These are phyloP conservation scores for Hirsutella thompsonii DNA, from an alignment of 2,329 filamentous ascomycete genomes.

Conservation along the genomic window DNA sequence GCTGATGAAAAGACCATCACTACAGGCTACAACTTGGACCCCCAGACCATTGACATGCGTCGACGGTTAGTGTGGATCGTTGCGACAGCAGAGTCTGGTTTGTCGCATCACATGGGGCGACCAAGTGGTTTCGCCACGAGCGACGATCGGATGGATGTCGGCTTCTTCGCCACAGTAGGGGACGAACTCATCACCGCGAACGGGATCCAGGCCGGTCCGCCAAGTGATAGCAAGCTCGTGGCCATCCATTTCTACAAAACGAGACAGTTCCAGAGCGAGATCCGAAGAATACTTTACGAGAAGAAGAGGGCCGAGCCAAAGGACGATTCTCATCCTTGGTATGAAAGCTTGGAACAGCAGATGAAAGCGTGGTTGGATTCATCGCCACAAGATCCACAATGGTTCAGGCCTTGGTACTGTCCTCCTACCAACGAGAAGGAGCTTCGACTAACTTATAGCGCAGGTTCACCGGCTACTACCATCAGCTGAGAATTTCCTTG, in stretches of 20 bases:
- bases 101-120: slow-evolving; percentile 78
- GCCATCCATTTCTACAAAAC: slow-evolving; percentile 92
- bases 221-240: slow-evolving; percentile 72
- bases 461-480: slow-evolving; percentile 58
- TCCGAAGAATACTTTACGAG: slow-evolving; percentile 74
- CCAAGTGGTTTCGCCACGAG: slow-evolving; percentile 75
- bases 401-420: slow-evolving; percentile 72
- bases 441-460: not conserved
- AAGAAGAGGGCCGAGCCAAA: slow-evolving; percentile 65
- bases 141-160: slow-evolving; percentile 72
- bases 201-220: slow-evolving; percentile 59
- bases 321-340: slow-evolving; percentile 79
- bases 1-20: slow-evolving; percentile 81
- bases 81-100: slow-evolving; percentile 74
- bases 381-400: slow-evolving; percentile 54
- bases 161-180: slow-evolving; percentile 70
- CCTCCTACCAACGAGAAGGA: too few species aligned
- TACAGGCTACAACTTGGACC: slow-evolving; percentile 48
- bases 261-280: slow-evolving; percentile 77
- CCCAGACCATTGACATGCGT: slow-evolving; percentile 77
- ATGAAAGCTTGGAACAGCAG: slow-evolving; percentile 63
- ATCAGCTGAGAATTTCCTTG: slow-evolving; percentile 79
- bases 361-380: slow-evolving; percentile 68
- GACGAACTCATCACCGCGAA: slow-evolving; percentile 71
- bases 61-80: slow-evolving; percentile 81